Evolutionary conservation across 2,329 filamentous ascomycete genomes (phyloP), one percentile per base, ranked within the genome.

Genomic region (Pezicula carpinea): DNA sequence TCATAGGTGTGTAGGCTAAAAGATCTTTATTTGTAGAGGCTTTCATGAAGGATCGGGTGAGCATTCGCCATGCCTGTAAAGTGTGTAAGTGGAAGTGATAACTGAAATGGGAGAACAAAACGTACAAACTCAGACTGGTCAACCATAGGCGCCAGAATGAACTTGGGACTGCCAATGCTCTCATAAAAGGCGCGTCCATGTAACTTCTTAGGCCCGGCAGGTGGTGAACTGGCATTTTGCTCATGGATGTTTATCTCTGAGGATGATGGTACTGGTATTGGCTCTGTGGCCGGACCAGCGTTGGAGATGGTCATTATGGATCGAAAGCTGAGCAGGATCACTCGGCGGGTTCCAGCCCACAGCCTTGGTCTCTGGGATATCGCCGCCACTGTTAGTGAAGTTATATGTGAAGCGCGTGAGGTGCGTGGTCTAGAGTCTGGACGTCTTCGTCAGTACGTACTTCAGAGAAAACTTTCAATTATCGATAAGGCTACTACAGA

Each of bases 71-170:
- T 59, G 92, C 93, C 91, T 96, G 55, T 23, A 34, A 17, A n/a
- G 23, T 29, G 31, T 6, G 32, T 22, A 19, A n/a, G 22, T 38
- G 14, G 22, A 11, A 23, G 10, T 40, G 8, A 10, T 15, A 14
- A 4, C 15, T 14, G 26, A 22, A 39, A 35, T 33, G 33, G 22
- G 41, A 40, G 35, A 44, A 53, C 43, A 52, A 48, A 39, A 73
- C 85, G 55, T 74, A 96, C 91, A 72, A 97, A 96, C 73, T 99
- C 93, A 26, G 90, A 96, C 67, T 96, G 89, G 63, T 99, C 92
- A 18, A 99, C 93, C 93, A 99, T 99, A 31, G 93, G 93, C 29
- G 93, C 93, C 46, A 99, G 78, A 23, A 99, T 81, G 55, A 87
- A 84, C 69, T 89, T 96, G 2, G 93, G 93, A 50, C 86, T 91